Evolutionary conservation across 176 grass and related monocot genomes (phyloP).

Genomic region (Paspalum vaginatum): DNA sequence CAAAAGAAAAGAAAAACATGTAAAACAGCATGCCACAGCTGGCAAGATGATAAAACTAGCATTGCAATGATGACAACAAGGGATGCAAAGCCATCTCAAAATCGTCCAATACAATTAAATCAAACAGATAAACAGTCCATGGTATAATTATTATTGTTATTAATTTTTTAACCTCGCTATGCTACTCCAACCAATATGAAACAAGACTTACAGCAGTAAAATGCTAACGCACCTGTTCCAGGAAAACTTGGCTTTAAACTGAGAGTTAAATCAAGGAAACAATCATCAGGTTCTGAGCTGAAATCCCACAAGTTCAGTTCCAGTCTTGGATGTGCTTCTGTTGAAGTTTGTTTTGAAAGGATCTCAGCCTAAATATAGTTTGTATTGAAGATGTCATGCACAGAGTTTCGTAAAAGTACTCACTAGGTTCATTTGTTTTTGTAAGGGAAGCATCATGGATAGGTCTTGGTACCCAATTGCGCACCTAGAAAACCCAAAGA

Average conservation of each 20-base stretch:
- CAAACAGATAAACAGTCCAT: not conserved
- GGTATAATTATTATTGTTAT: not conserved
- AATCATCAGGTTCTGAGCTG: slow-evolving; percentile 70
- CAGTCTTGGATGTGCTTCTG: slow-evolving; percentile 67
- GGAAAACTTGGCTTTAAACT: slow-evolving; percentile 75
- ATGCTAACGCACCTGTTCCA: slow-evolving; percentile 54
- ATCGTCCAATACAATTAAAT: not conserved
- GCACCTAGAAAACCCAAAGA: slow-evolving; percentile 51
- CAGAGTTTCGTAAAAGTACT: slow-evolving; percentile 29
- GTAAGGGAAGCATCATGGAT: slow-evolving; percentile 44
- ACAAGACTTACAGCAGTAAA: not conserved
- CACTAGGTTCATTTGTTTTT: slow-evolving; percentile 52
- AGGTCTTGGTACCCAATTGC: slow-evolving; percentile 53
- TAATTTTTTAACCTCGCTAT: not conserved
- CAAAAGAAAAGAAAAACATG: not conserved
- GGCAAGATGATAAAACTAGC: not conserved
- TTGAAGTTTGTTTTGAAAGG: not conserved
- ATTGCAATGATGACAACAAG: not conserved
- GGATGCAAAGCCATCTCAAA: not conserved
- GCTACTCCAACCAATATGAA: not conserved
- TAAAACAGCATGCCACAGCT: not conserved
- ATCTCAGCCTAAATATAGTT: not conserved
- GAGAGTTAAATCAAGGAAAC: slow-evolving; percentile 83
- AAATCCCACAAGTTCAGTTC: slow-evolving; percentile 88
- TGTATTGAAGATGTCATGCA: not conserved